Base-by-base conservation (phyloP, 768 basidiomycete species). In the Basidioascus undulatus region DNA sequence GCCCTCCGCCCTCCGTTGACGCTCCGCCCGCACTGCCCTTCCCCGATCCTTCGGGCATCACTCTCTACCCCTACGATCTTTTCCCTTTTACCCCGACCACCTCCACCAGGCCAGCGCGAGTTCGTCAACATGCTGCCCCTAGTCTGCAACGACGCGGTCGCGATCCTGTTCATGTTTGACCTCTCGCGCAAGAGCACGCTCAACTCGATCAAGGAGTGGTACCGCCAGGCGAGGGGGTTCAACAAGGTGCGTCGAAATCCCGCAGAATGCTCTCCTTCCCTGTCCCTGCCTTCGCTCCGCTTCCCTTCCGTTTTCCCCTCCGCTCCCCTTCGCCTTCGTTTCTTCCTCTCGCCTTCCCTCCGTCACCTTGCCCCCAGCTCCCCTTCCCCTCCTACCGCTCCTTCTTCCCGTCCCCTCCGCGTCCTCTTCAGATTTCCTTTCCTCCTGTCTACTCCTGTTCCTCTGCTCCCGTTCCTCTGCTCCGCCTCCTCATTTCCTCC, bases 141-240 rank as follows among this genome's bases (percentile, higher is more conserved):
- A 33, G 89, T 94, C 48, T 94, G 86, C 62, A 96, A 94, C 55
- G 89, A 96, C 52, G 89, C 92, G n/a, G 87, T 96, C 43, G 92
- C 92, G 31, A 89, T 98, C 54, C 67, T 98, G 35, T 98, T 96
- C 73, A 96, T 96, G 92, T 98, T 98, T 57, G 92, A 98, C 64
- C 69, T 98, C 35, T 84, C 83, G 44, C 74, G 92, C 50, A 96
- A 96, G 61, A 82, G 81, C 45, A 98, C 92, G 32, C 61, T 98
- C 47, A 96, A 96, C 61, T 89, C 83, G 43, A 84, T 98, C 52
- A 96, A 96, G 62, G 92, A 98, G 61, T 98, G 92, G 92, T 98
- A 96, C 67, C 70, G 92, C 52, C 92, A 98, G 62, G 86, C 87
- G 39, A 69, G 92, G 53, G 92, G 92, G 18, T 98, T 98, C 63